Conservation (phyloP, 2,329 filamentous ascomycete species). For the Exophiala sp. region DNA sequence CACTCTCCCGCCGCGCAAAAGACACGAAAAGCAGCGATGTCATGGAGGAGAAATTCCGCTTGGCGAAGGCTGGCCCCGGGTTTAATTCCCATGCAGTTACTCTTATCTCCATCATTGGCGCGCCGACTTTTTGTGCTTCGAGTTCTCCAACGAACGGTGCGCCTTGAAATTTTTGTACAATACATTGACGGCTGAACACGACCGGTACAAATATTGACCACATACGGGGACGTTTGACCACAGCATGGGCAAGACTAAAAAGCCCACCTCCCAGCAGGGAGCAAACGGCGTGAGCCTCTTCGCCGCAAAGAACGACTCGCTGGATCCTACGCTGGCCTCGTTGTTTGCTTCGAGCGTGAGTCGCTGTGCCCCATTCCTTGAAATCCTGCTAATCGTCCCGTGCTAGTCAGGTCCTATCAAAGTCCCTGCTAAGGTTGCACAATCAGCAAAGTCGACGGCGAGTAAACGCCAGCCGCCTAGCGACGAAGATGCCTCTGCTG, state of each 20-base stretch:
- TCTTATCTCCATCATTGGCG: slow-evolving; percentile 15
- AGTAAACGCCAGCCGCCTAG: neutral
- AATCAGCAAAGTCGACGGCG: slow-evolving; percentile 29
- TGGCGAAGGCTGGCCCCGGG: slow-evolving; percentile 7
- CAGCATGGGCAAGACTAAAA: slow-evolving; percentile 17
- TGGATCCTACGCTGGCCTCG: slow-evolving; percentile 64
- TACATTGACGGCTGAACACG: neutral
- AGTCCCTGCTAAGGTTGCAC: slow-evolving; percentile 32
- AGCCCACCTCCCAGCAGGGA: neutral
- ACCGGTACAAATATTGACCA: no score
- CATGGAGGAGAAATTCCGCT: slow-evolving; percentile 3
- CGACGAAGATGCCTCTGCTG: slow-evolving; percentile 6
- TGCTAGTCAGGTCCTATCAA: slow-evolving; percentile 34
- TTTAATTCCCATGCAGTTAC: slow-evolving; percentile 7
- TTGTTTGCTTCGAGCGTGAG: slow-evolving; percentile 69
- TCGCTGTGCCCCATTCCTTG: slow-evolving; percentile 23
- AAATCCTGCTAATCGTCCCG: slow-evolving; percentile 3
- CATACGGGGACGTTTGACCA: no score
- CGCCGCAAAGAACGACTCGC: slow-evolving; percentile 34
- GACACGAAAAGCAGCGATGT: slow-evolving; percentile 3
- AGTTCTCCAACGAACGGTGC: neutral
- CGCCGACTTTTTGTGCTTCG: neutral
- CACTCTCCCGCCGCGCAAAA: no score
- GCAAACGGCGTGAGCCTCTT: neutral
- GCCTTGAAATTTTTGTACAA: neutral